A percentile compares a stretch with the other conserved stretches of the same genome.
phyloP scores from a whole-genome alignment of 2,329 filamentous ascomycete genomes.

The Rhinocladiella mackenziei region DNA sequence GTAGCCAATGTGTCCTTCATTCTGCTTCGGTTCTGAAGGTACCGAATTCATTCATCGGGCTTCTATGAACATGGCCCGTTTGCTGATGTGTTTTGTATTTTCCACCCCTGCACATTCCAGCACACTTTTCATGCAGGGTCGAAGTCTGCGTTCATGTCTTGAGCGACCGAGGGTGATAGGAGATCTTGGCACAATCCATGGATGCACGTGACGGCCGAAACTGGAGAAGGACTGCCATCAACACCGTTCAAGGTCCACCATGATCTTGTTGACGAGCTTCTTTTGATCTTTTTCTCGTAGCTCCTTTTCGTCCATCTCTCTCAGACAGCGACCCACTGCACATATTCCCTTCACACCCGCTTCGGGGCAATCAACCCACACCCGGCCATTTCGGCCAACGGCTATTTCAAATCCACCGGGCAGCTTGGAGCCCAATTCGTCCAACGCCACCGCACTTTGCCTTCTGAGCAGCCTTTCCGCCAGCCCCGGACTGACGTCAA shows the following conservation, averaged over 20 bases:
- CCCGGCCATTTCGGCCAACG: constrained; percentile 82
- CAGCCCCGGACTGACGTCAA: constrained; percentile 72
- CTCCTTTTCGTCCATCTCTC: constrained; percentile 61
- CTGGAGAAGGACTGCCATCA: constrained; percentile 9
- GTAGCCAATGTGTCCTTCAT: too few species aligned
- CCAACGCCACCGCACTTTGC: constrained; percentile 68
- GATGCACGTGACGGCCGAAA: too few species aligned
- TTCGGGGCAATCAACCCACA: constrained; percentile 76
- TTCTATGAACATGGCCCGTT: too few species aligned
- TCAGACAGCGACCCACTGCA: constrained; percentile 72
- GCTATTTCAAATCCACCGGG: constrained; percentile 78
- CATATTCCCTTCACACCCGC: constrained; percentile 69
- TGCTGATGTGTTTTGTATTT: too few species aligned
- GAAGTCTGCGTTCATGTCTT: too few species aligned
- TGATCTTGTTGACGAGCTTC: constrained; percentile 43
- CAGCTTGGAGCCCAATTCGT: constrained; percentile 75
- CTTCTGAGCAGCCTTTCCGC: constrained; percentile 68
- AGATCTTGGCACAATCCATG: not conserved
- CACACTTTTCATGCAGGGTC: not conserved
- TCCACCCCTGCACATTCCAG: too few species aligned
- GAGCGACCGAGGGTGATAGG: not conserved
- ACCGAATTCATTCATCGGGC: too few species aligned
- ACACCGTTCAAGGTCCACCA: constrained; percentile 38
- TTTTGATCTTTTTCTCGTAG: constrained; percentile 43
- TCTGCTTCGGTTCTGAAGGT: too few species aligned